phyloP scores from a whole-genome alignment of 345 rosid genomes.

The Syzygium grande region DNA sequence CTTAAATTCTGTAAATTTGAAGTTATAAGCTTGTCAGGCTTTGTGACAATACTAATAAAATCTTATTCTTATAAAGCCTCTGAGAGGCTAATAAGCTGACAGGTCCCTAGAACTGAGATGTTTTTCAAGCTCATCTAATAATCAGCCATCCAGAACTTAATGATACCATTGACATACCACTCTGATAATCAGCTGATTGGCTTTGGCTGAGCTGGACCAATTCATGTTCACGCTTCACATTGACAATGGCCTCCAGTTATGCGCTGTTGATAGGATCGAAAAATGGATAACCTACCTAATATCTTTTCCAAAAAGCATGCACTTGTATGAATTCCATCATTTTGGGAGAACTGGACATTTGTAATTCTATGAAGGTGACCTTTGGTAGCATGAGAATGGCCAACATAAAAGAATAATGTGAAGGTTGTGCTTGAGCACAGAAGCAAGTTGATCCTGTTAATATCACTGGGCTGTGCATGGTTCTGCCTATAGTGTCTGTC shows the following conservation, averaged over 20 bases:
- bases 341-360: not conserved
- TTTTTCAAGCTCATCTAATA: not conserved
- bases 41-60: no score
- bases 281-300: not conserved
- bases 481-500: not conserved
- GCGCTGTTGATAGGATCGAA: slow-evolving; percentile 16
- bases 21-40: no score
- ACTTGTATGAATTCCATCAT: not conserved
- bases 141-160: not conserved
- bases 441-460: not conserved
- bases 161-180: not conserved
- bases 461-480: not conserved
- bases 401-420: not conserved
- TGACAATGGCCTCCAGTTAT: slow-evolving; percentile 37
- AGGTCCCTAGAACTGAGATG: not conserved
- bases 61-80: not conserved
- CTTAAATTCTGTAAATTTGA: not conserved
- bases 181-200: not conserved
- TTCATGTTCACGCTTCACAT: slow-evolving; percentile 66
- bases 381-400: not conserved
- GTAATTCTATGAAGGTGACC: not conserved
- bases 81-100: not conserved
- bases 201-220: not conserved
- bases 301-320: not conserved
- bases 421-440: not conserved